Evolutionary conservation across 306 rosid genomes (phyloP), one percentile per base, ranked within the genome.

Genomic region (Cucurbita moschata): DNA sequence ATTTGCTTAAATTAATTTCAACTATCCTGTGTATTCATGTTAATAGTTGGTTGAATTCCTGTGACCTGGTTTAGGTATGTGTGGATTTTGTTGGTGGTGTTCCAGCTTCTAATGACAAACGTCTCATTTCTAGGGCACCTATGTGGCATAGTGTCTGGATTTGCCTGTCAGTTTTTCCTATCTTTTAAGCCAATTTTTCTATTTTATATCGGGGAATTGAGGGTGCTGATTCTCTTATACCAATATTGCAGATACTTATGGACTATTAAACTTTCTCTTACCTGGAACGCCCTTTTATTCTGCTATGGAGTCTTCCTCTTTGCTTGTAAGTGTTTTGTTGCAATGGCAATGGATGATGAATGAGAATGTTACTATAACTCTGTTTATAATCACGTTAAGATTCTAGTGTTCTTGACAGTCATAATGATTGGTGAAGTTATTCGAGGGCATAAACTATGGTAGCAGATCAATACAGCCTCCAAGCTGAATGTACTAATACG

Each of bases 141-240:
- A 58, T 90, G 97, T 82, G 99, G 99, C 88, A 89, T 94, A 85
- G 75, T 94, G 77, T 89, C 99, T 84, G 99, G 99, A 83, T 91
- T 94, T 82, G 96, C 96, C 49, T 94, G 99, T 91, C 79, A 81
- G 95, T 80, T 81, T 84, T 79, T 77, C 61, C 58, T 37, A 19
- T 40, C 46, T 8, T 74, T 54, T 69, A 0, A 8, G 43, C 65
- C 55, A 71, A 7, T 26, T 14, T 46, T 72, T 71, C 55, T 3
- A 19, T 68, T 4, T 7, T 47, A 38, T 56, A 21, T 50, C 47
- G 50, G 54, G 60, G 65, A 73, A 79, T 78, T 4, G 43, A 71
- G 71, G 76, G 21, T 55, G 15, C 40, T 65, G 64, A 75, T 65
- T 54, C 58, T 66, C 64, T 7, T 75, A 21, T 79, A 72, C 77